These are phyloP conservation scores for Candida lessepsii DNA, from an alignment of 805 yeast species.

Conservation along the genomic window DNA sequence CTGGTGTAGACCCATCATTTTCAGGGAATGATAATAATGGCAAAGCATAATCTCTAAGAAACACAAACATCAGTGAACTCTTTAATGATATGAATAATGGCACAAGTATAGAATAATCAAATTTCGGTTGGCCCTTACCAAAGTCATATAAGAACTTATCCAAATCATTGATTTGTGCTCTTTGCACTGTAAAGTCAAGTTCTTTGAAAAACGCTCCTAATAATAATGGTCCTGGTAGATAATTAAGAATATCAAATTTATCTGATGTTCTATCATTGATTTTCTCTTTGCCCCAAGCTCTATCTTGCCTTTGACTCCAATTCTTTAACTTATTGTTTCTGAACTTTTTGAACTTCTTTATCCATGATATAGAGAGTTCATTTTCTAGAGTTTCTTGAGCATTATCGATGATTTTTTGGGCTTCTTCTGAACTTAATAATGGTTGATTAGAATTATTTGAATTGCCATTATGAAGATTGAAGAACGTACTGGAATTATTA, in stretches of 20 bases:
- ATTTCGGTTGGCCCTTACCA: constrained; percentile 53
- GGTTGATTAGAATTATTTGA: not conserved
- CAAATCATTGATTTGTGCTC: constrained; percentile 30
- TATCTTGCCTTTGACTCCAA: constrained; percentile 26
- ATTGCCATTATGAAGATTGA: not conserved
- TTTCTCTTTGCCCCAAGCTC: constrained; percentile 36
- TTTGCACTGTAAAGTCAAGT: constrained; percentile 29
- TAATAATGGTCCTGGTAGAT: constrained; percentile 33
- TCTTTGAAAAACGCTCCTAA: constrained; percentile 29
- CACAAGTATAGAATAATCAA: constrained; percentile 53
- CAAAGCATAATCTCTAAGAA: constrained; percentile 54
- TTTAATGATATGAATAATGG: constrained; percentile 48
- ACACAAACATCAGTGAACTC: constrained; percentile 43
- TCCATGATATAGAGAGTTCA: constrained; percentile 36
- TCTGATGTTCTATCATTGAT: constrained; percentile 28
- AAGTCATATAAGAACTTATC: constrained; percentile 34
- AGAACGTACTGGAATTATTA: constrained; percentile 1
- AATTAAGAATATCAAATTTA: constrained; percentile 35
- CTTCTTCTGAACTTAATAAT: constrained; percentile 22
- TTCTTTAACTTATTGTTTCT: constrained; percentile 20
- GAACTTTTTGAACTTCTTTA: constrained; percentile 28
- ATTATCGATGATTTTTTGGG: constrained; percentile 22
- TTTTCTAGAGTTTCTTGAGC: constrained; percentile 27
- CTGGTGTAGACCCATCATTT: constrained; percentile 23
- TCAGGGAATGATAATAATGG: constrained; percentile 55